Evolutionary conservation across 164 flowering plant species (phyloP), one percentile per base, ranked within the genome.

Genomic region (Macadamia tetraphylla): DNA sequence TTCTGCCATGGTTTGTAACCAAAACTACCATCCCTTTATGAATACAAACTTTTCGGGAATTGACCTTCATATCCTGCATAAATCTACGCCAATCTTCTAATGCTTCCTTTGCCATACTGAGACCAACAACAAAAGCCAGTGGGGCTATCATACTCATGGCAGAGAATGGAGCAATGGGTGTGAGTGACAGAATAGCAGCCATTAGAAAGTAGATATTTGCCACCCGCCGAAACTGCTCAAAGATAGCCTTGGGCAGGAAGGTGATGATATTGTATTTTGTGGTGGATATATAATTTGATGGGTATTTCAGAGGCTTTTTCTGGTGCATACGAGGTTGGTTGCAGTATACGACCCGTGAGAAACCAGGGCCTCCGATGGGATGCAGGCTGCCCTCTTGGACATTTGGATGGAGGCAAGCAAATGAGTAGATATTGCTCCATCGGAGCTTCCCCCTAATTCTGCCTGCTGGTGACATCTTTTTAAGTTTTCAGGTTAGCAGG

Each of bases 41-140:
- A 12, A 86, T 78, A 60, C 60, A 69, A 48, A 79, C 87, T 80
- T 90, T 90, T 51, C 94, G 73, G 65, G 68, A 65, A 73, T 92
- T 92, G n/a, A 89, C 91, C 79, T 87, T 85, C 85, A 87, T 69
- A 71, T 92, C 97, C 72, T 92, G 98, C 70, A 90, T 83, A 73
- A 92, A 94, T 74, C 99, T 77, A 10, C 86, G 86, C 92, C 89
- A 94, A 76, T 94, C 97, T 74, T 94, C 98, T 63, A 90, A 63
- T 58, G 93, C 98, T 79, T 94, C 97, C 76, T 94, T 94, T 2
- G 85, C 88, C 95, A 94, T 90, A 77, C 98, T 94, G 58, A 94
- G 82, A 67, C 99, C 99, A 62, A 94, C 92, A 68, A 94, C 99
- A 78, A 92, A 88, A 13, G 80, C 86, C 80, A 94, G 68, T 13